phyloP scores from a whole-genome alignment of 495 filamentous ascomycete genomes.

The Umbilicaria muhlenbergii region DNA sequence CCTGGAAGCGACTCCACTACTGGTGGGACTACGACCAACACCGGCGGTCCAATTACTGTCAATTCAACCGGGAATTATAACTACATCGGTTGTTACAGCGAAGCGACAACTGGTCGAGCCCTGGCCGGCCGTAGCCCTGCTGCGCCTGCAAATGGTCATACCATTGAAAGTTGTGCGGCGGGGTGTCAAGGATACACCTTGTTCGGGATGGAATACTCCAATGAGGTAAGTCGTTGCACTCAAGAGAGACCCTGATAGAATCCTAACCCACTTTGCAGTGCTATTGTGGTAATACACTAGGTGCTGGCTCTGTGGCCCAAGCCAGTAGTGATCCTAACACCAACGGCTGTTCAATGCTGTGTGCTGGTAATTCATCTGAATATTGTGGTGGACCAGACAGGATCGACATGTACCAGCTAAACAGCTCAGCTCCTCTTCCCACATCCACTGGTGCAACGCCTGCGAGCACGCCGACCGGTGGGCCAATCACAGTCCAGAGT shows the following conservation, averaged over 20 bases:
- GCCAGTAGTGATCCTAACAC: constrained; percentile 4
- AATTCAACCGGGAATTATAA: constrained; percentile 12
- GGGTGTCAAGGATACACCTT: constrained; percentile 18
- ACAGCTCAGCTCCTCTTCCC: background rate
- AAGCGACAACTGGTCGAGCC: constrained; percentile 17
- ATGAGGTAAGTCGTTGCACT: constrained; percentile 6
- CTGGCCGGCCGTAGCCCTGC: constrained; percentile 9
- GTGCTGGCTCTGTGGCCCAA: constrained; percentile 11
- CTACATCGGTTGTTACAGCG: constrained; percentile 22
- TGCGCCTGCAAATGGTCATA: constrained; percentile 7
- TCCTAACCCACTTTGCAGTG: constrained; percentile 5
- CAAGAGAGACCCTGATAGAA: no score
- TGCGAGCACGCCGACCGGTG: background rate
- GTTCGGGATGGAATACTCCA: constrained; percentile 21
- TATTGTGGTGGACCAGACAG: constrained; percentile 13
- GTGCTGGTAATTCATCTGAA: constrained; percentile 16
- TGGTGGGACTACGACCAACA: background rate
- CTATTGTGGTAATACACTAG: constrained; percentile 20
- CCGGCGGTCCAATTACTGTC: constrained; percentile 8
- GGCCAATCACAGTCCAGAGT: background rate
- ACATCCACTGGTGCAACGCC: no score
- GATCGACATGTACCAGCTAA: constrained; percentile 6
- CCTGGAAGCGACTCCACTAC: background rate
- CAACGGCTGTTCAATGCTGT: constrained; percentile 15
- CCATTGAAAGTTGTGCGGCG: constrained; percentile 16